Base-by-base conservation (phyloP, 2,329 filamentous ascomycete species). In the Aspergillus persii region DNA sequence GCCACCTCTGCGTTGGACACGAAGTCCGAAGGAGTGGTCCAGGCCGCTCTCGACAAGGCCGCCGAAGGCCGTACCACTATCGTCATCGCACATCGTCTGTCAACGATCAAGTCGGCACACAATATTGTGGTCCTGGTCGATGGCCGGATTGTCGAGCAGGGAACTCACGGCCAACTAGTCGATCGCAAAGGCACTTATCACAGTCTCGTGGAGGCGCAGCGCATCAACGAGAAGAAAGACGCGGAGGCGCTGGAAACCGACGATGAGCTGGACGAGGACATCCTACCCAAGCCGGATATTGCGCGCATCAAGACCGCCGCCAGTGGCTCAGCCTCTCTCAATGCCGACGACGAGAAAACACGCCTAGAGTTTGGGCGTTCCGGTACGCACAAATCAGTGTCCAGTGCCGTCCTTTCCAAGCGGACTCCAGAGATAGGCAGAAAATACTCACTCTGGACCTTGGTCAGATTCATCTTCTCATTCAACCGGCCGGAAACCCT, bases 1-100 rank as follows among this genome's bases (percentile, higher is more conserved):
- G 95, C 95, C 4, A 99, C 95, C 0, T 95, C 90, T 41, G 92
- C 92, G 3, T 83, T 99, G 0, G 95, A 99, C 71, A 96, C 94
- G 26, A 94, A 95, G 71, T 96, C 92, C 0, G 95, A 99, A 77
- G 92, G 91, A 50, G 89, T 96, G 8, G 94, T 99, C 1, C 95
- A 98, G 74, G 91, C 91, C 47, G 95, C 95, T 18, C 83, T 99
- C 8, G 93, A 98, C 68, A 89, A 86, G 53, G 95, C 94, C 29
- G 85, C 92, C 1, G 84, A 89, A 63, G 94, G 93, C 27, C 86
- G 95, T 56, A 99, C 95, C 0, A 98, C 95, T 2, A 96, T 98
- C 67, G 91, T 93, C 6, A 98, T 99, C 74, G 95, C 95, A 48
- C 95, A 99, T 78, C 89, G 94, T 66, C 82, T 99, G 8, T 96